Evolutionary conservation across 192 early-diverging fungal species (phyloP), one percentile per base, ranked within the genome.

Genomic region (Phlyctochytrium planicorne): DNA sequence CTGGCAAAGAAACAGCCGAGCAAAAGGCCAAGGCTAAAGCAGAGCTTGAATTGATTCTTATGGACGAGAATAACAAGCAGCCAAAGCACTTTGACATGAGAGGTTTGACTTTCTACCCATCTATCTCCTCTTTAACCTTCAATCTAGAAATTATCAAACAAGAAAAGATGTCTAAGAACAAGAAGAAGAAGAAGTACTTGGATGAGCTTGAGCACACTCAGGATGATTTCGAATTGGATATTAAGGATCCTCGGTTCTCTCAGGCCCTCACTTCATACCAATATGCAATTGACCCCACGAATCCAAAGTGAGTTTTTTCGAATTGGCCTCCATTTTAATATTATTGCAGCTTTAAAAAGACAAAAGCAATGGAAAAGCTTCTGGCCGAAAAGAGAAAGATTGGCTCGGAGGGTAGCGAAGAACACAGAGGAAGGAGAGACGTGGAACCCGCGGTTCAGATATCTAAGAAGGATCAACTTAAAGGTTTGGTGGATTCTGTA

Each of bases 241-340:
- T 90, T 2, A 72, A 67, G 35, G 96, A 98, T 77, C 85, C 92
- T 57, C 88, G 96, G 63, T 98, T 98, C 71, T 73, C 83, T 23
- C 87, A 90, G 0, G 35, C 95, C 72, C 81, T 88, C 34, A 88
- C 93, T 2, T 89, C 87, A 10, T 89, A 94, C 74, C 88, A 91
- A 61, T 96, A 96, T 77, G 93, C 93, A 30, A 92, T 98, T 53
- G 96, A 98, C 72, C 93, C 95, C 20, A 95, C 93, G 36, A 96
- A 93, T 78, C 91, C 96, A 60, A 87, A 91, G 80, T 92, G 80
- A 34, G 61, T 62, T 10, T 34, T 29, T 61, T 59, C 32, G 33
- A n/a, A 35, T 36, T 20, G 60, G 30, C 60, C 27, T 40, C 6
- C 20, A 27, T 20, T 60, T 24, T 14, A 17, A 56, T 52, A 36